These are phyloP conservation scores for Luvunga scandens DNA, from an alignment of 345 rosid genomes.

Conservation along the genomic window DNA sequence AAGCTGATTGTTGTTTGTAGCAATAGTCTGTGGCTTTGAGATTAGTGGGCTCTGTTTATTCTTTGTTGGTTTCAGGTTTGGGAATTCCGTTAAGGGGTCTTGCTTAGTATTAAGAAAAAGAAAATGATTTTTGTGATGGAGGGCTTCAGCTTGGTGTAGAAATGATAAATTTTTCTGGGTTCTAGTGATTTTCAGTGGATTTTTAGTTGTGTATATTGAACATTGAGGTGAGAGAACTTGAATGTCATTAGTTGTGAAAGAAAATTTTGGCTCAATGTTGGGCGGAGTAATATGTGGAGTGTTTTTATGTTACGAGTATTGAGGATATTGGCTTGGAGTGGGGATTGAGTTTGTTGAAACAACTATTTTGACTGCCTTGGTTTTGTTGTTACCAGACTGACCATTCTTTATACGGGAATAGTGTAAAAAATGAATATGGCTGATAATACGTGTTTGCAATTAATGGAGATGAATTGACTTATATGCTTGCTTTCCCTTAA, in stretches of 20 bases:
- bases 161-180: neutral
- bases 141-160: neutral
- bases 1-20: constrained; percentile 11
- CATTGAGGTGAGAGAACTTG: neutral
- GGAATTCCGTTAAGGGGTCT: neutral
- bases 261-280: neutral
- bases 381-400: neutral
- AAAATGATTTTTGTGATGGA: neutral
- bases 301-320: neutral
- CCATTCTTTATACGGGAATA: neutral
- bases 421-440: neutral
- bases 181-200: neutral
- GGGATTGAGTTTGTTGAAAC: neutral
- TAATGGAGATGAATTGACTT: neutral
- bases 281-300: neutral
- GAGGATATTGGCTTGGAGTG: neutral
- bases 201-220: neutral
- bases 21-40: neutral
- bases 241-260: neutral
- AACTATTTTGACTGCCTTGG: neutral
- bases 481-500: neutral
- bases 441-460: neutral
- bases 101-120: neutral
- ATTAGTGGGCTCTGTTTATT: constrained; percentile 3
- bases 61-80: constrained; percentile 3